Evolutionary conservation across 23 red algal species (phyloP), one percentile per base, ranked within the genome.

Genomic region (Gracilariopsis chorda): DNA sequence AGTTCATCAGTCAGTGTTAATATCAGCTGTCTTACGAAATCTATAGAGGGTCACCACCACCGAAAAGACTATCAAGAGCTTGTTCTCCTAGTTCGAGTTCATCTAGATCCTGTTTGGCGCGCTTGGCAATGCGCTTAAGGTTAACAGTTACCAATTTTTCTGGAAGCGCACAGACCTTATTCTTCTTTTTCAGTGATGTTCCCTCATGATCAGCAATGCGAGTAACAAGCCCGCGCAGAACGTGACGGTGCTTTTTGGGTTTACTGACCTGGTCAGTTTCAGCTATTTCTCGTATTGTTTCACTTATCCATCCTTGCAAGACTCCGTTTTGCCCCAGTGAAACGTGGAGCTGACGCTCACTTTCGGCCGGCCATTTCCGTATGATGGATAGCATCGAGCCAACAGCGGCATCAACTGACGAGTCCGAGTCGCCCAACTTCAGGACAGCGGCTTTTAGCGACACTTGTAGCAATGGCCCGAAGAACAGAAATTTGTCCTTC

Each of bases 1-100:
- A 34, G 17, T 51, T 33, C 14, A 53, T 35, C 28, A 53, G 49
- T 78, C 51, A 78, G 45, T 17, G 35, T 55, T 55, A 55, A 16
- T 78, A 19, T 52, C 32, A 53, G 45, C 25, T 9, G 7, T 57
- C 13, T 83, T 21, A 4, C 19, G 23, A 60, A 42, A 51, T 28
- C 39, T 60, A 88, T 32, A 88, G 55, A 12, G 84, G 84, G n/a
- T 88, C 67, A 21, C 84, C 84, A 29, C 51, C 84, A 20, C 84
- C 84, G 56, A 74, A 88, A 42, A 88, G 67, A 68, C 84, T 88
- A 19, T 88, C 84, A 11, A 88, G 49, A 17, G 84, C 84, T 29
- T 39, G 42, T 16, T 88, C 84, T n/a, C 47, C 70, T 19, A 88
- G 70, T 21, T 69, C 67, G 12, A 88, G 24, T 20, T 88, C 67